Evolutionary conservation across 345 rosid species (phyloP), one percentile per base, ranked within the genome.

Genomic region (Eucalyptus microcorys): DNA sequence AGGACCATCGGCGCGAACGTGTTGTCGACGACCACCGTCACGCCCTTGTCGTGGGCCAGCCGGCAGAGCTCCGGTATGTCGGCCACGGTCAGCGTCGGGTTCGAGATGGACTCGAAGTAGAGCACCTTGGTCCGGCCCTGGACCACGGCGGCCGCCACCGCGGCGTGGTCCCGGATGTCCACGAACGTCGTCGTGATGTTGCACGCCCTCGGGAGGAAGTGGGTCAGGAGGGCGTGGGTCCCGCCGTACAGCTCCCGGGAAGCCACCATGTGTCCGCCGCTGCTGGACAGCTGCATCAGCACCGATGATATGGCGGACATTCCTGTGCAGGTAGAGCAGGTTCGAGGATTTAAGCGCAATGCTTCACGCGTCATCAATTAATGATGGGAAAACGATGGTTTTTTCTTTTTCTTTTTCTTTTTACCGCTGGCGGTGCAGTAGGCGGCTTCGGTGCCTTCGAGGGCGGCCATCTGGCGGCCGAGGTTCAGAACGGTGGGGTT

Each of bases 261-360:
- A 0, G 99, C 99, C 94, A 96, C 99, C 90, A 97, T 92, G 96
- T 97, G 99, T 71, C 95, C 99, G 34, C 99, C 99, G 89, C 97
- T 97, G 94, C 97, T 94, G 93, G 99, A 98, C 2, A 97, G 96
- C 89, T 98, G 99, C 86, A 98, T 68, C 91, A 98, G 66, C 90
- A 96, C 99, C 88, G 98, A 93, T 8, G 99, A 96, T 91, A 98
- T 98, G 48, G 99, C 99, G 7, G 99, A 94, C 99, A 96, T 96
- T 47, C 99, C 99, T 98, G 92, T 21, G 26, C 24, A 52, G 0
- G 57, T 2, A 8, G 57, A 52, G 57, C 26, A 52, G 57, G 57
- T 21, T 52, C 26, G 10, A 52, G 10, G 10, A 52, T 52, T 52
- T 52, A 19, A 21, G 57, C 57, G 26, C 57, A 52, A 52, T 21